Base-by-base conservation (phyloP, 371 early-diverging fungal genomes). In the Apophysomyces elegans region DNA sequence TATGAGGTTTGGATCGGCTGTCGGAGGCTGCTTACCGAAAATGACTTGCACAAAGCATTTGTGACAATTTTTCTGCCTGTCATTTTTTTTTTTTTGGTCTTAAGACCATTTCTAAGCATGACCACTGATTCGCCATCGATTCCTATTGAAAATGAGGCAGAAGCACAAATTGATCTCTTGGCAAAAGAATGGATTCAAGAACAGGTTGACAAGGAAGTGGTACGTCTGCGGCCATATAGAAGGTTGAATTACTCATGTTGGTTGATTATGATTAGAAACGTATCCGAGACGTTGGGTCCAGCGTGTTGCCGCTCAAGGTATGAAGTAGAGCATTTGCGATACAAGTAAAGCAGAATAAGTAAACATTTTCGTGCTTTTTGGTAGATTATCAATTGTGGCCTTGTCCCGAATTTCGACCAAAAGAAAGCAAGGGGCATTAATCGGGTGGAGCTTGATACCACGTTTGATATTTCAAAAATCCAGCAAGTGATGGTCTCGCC, bases 401-500 rank as follows among this genome's bases (percentile, higher is more conserved):
- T 88, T n/a, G 77, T 87, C 13, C 78, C 84, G 9, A 81, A 87
- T 50, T 74, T 85, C 58, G 81, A 84, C 43, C 75, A 81, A 43
- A 81, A 80, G 36, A 74, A 68, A 60, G 75, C 87, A 1, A 71
- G 71, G 45, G 84, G 85, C 0, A 80, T 88, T 69, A 87, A 88
- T 67, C 80, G 89, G 21, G 72, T 88, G 37, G 89, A 88, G 62
- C 65, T 87, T 7, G 83, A 85, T 61, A 79, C 86, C 13, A 69
- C 70, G 16, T 71, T 78, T 67, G 86, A 87, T 64, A 73, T 88
- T 54, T 73, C 70, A 32, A 80, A 83, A 58, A 66, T 85, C 18
- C 78, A 84, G 45, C 87, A 88, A 73, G 84, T 88, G 62, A 87
- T 88, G 89, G 85, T 87, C 2, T 88, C 89, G 8, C 81, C 86